Conservation (phyloP, 495 filamentous ascomycete genomes). For the Chlorociboria aeruginascens region DNA sequence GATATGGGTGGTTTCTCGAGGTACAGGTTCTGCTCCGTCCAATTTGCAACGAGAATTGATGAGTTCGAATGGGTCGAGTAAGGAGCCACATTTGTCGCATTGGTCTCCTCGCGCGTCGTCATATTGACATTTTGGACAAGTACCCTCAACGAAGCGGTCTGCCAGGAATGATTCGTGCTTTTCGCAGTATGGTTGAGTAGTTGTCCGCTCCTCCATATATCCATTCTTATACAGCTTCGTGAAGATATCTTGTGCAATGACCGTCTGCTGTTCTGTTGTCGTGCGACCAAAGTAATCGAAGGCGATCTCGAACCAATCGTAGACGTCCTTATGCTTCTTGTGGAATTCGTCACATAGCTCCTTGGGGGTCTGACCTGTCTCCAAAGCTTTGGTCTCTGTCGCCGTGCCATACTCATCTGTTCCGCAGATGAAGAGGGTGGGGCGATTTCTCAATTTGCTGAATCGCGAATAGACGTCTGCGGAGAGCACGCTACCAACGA, state of each 20-base stretch:
- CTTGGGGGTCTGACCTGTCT: constrained; percentile 47
- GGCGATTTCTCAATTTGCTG: constrained; percentile 30
- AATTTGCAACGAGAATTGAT: constrained; percentile 63
- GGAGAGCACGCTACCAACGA: constrained; percentile 78
- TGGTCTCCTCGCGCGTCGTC: constrained; percentile 69
- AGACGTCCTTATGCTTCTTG: constrained; percentile 69
- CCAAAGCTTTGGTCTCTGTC: constrained; percentile 64
- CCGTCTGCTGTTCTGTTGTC: constrained; percentile 68
- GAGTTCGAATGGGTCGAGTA: constrained; percentile 64
- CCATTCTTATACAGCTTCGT: constrained; percentile 57
- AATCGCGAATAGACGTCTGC: constrained; percentile 58
- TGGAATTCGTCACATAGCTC: constrained; percentile 78
- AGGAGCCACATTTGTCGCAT: constrained; percentile 70
- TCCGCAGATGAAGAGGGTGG: constrained; percentile 54
- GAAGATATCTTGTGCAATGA: constrained; percentile 80
- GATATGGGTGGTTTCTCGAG: constrained; percentile 43
- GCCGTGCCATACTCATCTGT: constrained; percentile 77
- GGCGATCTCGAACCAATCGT: constrained; percentile 76
- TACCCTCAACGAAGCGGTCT: constrained; percentile 88
- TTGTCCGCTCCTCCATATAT: constrained; percentile 68
- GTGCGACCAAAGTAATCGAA: constrained; percentile 83
- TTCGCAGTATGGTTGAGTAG: constrained; percentile 75
- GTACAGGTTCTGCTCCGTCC: constrained; percentile 65
- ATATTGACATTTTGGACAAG: constrained; percentile 70
- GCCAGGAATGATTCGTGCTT: constrained; percentile 76